These are phyloP conservation scores for Helotiales sp. DNA, from an alignment of 2,329 filamentous ascomycete genomes.

Conservation along the genomic window DNA sequence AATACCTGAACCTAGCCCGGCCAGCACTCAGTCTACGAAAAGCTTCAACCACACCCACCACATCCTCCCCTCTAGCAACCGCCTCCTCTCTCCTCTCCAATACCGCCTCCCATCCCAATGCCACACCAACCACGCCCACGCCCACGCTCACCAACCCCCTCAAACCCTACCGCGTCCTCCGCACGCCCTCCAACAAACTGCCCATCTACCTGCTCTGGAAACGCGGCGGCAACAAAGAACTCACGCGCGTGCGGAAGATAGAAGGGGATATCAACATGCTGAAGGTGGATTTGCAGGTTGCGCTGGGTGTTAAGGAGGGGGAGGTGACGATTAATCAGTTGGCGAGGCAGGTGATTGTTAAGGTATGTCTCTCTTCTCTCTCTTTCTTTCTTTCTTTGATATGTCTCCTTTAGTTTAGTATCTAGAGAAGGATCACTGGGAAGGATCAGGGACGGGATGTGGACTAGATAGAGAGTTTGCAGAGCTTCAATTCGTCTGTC, in stretches of 20 bases:
- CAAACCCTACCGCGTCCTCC: conserved; percentile 60
- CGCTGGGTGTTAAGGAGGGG: conserved; percentile 58
- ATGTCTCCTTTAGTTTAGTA: too few relatives aligned
- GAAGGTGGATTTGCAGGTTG: conserved; percentile 63
- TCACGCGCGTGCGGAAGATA: conserved; percentile 79
- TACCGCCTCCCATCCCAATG: conserved; percentile 12
- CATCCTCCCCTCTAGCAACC: conserved; percentile 2
- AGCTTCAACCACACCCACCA: conserved; percentile 23
- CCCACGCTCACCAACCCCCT: conserved; percentile 11
- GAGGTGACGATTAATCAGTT: conserved; percentile 56
- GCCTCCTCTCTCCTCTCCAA: conserved; percentile 19
- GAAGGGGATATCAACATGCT: conserved; percentile 73
- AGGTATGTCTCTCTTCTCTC: conserved; percentile 54
- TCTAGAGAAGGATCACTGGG: too few relatives aligned
- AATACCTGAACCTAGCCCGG: conserved; percentile 37
- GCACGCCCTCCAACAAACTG: conserved; percentile 72
- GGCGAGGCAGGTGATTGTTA: conserved; percentile 77
- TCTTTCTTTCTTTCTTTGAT: not conserved
- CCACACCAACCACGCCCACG: conserved; percentile 10
- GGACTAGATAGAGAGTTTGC: too few relatives aligned
- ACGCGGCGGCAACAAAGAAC: conserved; percentile 74
- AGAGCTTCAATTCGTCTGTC: too few relatives aligned
- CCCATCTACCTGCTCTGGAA: conserved; percentile 78
- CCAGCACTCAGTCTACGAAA: conserved; percentile 1
- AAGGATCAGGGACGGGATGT: not conserved